A percentile compares a stretch with the other conserved stretches of the same genome.
Evolutionary conservation across 495 filamentous ascomycete genomes (phyloP).

Genomic region (Paragyromitra xinjiangensis): DNA sequence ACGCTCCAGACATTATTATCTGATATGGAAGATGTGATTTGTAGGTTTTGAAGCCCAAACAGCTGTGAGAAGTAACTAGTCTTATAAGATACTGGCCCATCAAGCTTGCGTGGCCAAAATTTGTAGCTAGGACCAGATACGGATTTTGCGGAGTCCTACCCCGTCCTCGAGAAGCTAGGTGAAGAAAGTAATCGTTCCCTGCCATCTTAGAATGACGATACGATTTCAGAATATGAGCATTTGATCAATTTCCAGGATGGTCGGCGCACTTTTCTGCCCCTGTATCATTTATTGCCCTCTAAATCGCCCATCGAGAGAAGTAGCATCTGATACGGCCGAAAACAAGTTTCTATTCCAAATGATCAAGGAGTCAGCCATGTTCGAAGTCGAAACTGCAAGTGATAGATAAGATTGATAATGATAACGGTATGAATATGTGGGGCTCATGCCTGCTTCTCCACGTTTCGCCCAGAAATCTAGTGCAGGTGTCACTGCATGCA

Average conservation of each 20-base stretch:
- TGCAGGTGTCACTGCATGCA: slow-evolving; percentile 26
- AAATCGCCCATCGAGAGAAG: background rate
- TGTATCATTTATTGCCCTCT: slow-evolving; percentile 18
- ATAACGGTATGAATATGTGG: slow-evolving; percentile 10
- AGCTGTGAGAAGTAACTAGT: slow-evolving; percentile 24
- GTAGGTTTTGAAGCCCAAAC: slow-evolving; percentile 7
- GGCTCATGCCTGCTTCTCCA: slow-evolving; percentile 23
- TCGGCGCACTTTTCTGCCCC: background rate
- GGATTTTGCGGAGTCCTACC: slow-evolving; percentile 11
- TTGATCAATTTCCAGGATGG: background rate
- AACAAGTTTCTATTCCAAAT: slow-evolving; percentile 22
- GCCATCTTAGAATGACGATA: slow-evolving; percentile 5
- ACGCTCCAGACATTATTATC: slow-evolving; percentile 12
- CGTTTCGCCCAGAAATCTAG: background rate
- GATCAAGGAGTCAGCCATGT: slow-evolving; percentile 16
- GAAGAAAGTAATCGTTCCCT: slow-evolving; percentile 15
- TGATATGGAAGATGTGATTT: background rate
- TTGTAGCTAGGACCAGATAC: slow-evolving; percentile 19
- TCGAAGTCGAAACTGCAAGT: background rate
- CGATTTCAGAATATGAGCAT: slow-evolving; percentile 10
- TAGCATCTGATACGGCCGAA: slow-evolving; percentile 1
- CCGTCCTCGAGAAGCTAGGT: slow-evolving; percentile 6
- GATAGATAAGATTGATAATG: slow-evolving; percentile 29
- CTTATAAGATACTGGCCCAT: slow-evolving; percentile 27
- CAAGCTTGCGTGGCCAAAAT: background rate